Evolutionary conservation across 768 basidiomycete genomes (phyloP).

Genomic region (Rhizopogon vulgaris): DNA sequence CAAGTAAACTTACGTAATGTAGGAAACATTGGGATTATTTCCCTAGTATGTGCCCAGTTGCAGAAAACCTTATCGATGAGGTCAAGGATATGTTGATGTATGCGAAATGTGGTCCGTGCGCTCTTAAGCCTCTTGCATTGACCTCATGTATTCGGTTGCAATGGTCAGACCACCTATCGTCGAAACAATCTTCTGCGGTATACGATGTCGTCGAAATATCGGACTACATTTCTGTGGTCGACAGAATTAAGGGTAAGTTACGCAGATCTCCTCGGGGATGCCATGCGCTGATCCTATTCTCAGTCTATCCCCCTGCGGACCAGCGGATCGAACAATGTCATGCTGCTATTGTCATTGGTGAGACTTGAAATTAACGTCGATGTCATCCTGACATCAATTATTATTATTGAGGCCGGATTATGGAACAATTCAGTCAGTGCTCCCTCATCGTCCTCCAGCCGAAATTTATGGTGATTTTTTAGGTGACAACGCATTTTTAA

Average conservation of each 20-base stretch:
- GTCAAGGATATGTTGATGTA: background rate
- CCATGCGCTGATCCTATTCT: background rate
- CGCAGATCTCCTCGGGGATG: background rate
- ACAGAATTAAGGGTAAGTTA: slow-evolving; percentile 18
- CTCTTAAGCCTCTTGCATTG: background rate
- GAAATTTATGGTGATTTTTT: background rate
- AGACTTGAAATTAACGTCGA: background rate
- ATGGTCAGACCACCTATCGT: slow-evolving; percentile 22
- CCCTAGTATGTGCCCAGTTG: slow-evolving; percentile 7
- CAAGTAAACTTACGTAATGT: background rate
- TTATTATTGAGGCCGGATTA: slow-evolving; percentile 24
- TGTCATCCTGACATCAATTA: slow-evolving; percentile 3
- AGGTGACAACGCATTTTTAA: slow-evolving; percentile 32
- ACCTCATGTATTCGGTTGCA: background rate
- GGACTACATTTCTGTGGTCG: slow-evolving; percentile 18
- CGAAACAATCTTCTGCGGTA: slow-evolving; percentile 19
- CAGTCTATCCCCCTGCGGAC: background rate
- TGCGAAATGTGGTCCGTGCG: background rate
- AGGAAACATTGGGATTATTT: slow-evolving; percentile 32
- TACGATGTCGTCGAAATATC: slow-evolving; percentile 13
- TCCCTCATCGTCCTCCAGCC: background rate
- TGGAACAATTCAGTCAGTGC: slow-evolving; percentile 23
- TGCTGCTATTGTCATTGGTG: slow-evolving; percentile 17
- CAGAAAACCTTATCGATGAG: background rate
- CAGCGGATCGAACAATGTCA: slow-evolving; percentile 9